Base-by-base conservation (phyloP, 768 basidiomycete species). In the Naematelia aurantialba region DNA sequence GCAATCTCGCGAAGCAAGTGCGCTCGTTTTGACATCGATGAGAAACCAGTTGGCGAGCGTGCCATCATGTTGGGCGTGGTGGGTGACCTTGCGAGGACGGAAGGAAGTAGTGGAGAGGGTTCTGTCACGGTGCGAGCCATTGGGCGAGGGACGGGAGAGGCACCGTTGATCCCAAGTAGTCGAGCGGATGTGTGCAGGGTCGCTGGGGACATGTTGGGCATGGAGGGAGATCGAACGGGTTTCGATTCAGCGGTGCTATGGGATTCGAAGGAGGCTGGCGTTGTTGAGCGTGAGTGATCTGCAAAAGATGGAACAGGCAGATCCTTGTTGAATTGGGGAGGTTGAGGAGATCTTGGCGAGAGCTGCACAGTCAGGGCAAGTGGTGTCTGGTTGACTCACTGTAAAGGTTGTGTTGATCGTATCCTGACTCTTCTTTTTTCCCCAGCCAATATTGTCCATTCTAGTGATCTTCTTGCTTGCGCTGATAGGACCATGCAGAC, bases 1-100 rank as follows among this genome's bases (percentile, higher is more conserved):
- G 66, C 66, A 30, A 78, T 77, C 60, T 78, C 78, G 39, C 74
- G 66, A 22, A 78, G 68, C 19, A 78, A 68, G 44, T 78, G 70
- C 19, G 70, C 59, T 4, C 78, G 71, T 52, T 76, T 78, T 0
- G 74, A 68, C 54, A 72, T 42, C 34, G 61, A 5, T 14, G 59
- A 26, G 45, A 52, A 55, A 30, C 52, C 47, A 24, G 61, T 67
- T 17, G 60, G 64, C n/a, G 63, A 64, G 5, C 61, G 61, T 17
- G 55, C 45, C 45, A 65, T 55, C 5, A 39, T 39, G 34, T 59
- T 45, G 10, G 69, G 51, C 11, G 69, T 62, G 1, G 66, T 48
- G n/a, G 62, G 59, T 14, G 54, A 52, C 21, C 46, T 5, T 11
- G 46, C 25, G 8, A 21, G 46, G 8, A 26, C 25, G n/a, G 46